These are phyloP conservation scores for Sugiyamaella floridensis DNA, from an alignment of 805 yeast species.

Conservation along the genomic window DNA sequence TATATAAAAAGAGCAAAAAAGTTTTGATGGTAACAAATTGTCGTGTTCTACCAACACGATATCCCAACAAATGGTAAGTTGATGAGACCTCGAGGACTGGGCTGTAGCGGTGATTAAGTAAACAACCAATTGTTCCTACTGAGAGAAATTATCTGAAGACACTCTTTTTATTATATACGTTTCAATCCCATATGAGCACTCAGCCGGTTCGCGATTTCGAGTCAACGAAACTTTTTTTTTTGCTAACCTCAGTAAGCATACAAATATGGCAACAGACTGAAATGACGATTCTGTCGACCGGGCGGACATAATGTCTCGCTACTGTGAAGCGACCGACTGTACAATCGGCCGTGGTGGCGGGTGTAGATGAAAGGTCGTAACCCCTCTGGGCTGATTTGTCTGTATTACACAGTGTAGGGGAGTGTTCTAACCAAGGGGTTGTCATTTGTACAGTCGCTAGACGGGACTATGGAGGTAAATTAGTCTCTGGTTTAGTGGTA, in stretches of 20 bases:
- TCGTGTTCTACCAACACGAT: neutral
- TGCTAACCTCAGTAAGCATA: neutral
- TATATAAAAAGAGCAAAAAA: neutral
- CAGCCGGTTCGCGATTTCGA: neutral
- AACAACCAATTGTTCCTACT: slow-evolving; percentile 33
- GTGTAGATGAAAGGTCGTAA: slow-evolving; percentile 21
- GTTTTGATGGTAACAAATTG: neutral
- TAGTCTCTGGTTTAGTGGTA: too few species aligned
- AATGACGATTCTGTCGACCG: slow-evolving; percentile 34
- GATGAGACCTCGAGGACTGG: neutral
- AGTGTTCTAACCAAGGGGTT: neutral
- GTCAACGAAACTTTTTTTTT: neutral
- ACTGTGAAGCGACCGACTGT: slow-evolving; percentile 14
- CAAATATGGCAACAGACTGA: slow-evolving; percentile 12
- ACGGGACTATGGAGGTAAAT: too few species aligned
- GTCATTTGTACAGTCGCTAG: too few species aligned
- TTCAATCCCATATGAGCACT: slow-evolving; percentile 26
- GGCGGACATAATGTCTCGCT: slow-evolving; percentile 30
- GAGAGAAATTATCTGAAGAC: slow-evolving; percentile 23
- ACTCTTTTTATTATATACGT: slow-evolving; percentile 16
- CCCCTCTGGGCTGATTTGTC: neutral
- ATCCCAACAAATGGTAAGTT: neutral
- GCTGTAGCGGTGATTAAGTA: slow-evolving; percentile 25
- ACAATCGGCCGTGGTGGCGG: slow-evolving; percentile 16
- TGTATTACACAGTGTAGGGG: neutral